A percentile compares a stretch with the other conserved stretches of the same genome.
phyloP scores from a whole-genome alignment of 768 basidiomycete species.

The Asterophora lycoperdoides region DNA sequence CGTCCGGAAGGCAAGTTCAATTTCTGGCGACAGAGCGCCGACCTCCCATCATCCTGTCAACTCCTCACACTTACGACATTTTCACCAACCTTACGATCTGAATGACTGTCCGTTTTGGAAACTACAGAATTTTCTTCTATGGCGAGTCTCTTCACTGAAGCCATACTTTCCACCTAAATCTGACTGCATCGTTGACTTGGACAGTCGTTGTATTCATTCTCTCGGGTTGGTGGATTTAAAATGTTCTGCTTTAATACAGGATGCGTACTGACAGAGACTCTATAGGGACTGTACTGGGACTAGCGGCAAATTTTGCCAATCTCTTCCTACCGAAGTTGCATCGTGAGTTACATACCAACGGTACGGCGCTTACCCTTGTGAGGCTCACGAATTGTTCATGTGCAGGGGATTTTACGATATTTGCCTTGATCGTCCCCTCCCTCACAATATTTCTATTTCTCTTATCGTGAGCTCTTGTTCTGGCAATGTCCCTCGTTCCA shows the following conservation, averaged over 20 bases:
- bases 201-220: conserved; percentile 42
- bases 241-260: neutral
- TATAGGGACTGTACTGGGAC: conserved; percentile 56
- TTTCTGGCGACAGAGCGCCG: too few relatives aligned
- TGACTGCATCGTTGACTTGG: conserved; percentile 1
- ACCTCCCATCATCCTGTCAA: neutral
- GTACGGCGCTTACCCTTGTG: neutral
- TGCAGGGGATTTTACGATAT: conserved; percentile 68
- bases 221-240: conserved; percentile 33
- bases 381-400: neutral
- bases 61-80: neutral
- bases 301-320: conserved; percentile 62
- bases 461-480: conserved; percentile 41
- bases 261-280: conserved; percentile 4
- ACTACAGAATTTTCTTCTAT: conserved; percentile 49
- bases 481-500: neutral
- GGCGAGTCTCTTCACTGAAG: conserved; percentile 29
- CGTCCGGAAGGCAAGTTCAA: neutral
- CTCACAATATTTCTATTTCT: conserved; percentile 61
- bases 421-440: conserved; percentile 60
- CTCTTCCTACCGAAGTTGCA: conserved; percentile 64
- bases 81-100: conserved; percentile 11
- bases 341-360: conserved; percentile 42
- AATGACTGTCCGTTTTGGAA: conserved; percentile 63
- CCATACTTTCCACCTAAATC: conserved; percentile 5